phyloP scores from a whole-genome alignment of 495 filamentous ascomycete species.

The Annulohypoxylon nitens region DNA sequence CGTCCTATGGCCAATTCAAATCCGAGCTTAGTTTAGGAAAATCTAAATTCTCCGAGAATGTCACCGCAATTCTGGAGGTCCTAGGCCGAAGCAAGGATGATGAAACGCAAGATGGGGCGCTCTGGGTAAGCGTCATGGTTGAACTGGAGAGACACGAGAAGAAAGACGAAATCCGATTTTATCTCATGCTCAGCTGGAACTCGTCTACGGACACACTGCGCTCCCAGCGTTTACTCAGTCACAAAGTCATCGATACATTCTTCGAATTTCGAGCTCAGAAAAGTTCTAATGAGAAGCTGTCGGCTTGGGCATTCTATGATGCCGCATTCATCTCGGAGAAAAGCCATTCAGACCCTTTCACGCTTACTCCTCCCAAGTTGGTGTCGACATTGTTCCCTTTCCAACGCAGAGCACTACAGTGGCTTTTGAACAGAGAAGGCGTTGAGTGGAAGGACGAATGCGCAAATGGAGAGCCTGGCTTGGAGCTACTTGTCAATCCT shows the following conservation, averaged over 20 bases:
- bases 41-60: neutral
- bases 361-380: slow-evolving; percentile 49
- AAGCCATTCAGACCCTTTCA: slow-evolving; percentile 38
- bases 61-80: slow-evolving; percentile 18
- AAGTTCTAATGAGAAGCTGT: slow-evolving; percentile 37
- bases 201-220: slow-evolving; percentile 28
- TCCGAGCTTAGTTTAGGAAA: slow-evolving; percentile 18
- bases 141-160: slow-evolving; percentile 22
- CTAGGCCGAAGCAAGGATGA: slow-evolving; percentile 31
- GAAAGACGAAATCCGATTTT: slow-evolving; percentile 34
- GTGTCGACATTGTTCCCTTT: slow-evolving; percentile 59
- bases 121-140: slow-evolving; percentile 35
- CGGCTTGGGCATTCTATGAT: slow-evolving; percentile 61
- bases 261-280: slow-evolving; percentile 19
- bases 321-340: slow-evolving; percentile 56
- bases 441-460: slow-evolving; percentile 49
- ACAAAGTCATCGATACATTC: slow-evolving; percentile 46
- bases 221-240: slow-evolving; percentile 36
- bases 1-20: slow-evolving; percentile 22
- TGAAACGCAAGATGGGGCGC: slow-evolving; percentile 33
- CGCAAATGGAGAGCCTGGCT: slow-evolving; percentile 18
- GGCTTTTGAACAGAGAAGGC: slow-evolving; percentile 61
- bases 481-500: slow-evolving; percentile 41
- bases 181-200: slow-evolving; percentile 48
- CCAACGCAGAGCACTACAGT: slow-evolving; percentile 60